Evolutionary conservation across 2,329 filamentous ascomycete species (phyloP).

Genomic region (Dendryphion nanum): DNA sequence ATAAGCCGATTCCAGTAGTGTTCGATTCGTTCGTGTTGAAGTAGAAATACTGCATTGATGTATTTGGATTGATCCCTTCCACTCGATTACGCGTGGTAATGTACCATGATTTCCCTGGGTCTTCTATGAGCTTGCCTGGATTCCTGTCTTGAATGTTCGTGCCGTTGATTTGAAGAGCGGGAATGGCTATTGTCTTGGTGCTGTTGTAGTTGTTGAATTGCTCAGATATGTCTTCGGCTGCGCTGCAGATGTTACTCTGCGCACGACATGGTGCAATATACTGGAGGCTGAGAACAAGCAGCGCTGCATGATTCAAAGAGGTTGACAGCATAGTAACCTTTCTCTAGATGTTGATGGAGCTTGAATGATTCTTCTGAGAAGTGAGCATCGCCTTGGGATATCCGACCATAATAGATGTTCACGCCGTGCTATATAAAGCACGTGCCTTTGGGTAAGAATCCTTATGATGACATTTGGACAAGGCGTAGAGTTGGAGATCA

Average conservation of each 20-base stretch:
- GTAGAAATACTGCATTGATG: constrained; percentile 1
- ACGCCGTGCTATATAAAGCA: too few relatives aligned
- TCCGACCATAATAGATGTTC: too few relatives aligned
- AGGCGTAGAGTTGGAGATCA: too few relatives aligned
- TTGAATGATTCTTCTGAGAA: background rate
- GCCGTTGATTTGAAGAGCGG: background rate
- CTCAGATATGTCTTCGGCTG: background rate
- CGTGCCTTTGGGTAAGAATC: too few relatives aligned
- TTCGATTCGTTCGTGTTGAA: constrained; percentile 2
- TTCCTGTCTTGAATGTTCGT: background rate
- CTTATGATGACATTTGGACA: too few relatives aligned
- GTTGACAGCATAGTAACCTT: too few relatives aligned
- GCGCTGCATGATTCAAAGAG: too few relatives aligned
- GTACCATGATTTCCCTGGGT: constrained; percentile 1
- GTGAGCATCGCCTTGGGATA: background rate
- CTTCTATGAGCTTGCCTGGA: background rate
- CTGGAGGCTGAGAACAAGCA: too few relatives aligned
- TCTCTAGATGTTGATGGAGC: background rate
- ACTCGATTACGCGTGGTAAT: background rate
- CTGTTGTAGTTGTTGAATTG: constrained; percentile 2
- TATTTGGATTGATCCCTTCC: background rate
- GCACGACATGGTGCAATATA: background rate
- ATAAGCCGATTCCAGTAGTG: background rate
- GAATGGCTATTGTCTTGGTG: constrained; percentile 1
- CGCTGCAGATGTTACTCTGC: background rate